Conservation (phyloP, 1,284 basidiomycete species). For the Macrocybe sp. region DNA sequence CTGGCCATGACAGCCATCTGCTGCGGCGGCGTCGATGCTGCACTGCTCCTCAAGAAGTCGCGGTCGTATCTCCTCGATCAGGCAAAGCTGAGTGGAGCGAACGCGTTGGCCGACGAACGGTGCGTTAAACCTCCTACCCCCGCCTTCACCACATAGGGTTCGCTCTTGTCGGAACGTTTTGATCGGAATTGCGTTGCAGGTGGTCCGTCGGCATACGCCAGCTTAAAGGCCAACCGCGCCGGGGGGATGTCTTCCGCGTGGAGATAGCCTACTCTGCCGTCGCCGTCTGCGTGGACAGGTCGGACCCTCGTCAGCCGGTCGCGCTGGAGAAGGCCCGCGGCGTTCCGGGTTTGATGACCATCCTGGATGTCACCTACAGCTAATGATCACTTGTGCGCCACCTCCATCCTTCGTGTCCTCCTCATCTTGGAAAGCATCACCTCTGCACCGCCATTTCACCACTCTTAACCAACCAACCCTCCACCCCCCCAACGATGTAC, state of each 20-base stretch:
- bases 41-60: slow-evolving; percentile 49
- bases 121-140: slow-evolving; percentile 29
- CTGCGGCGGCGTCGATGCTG: slow-evolving; percentile 56
- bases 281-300: slow-evolving; percentile 37
- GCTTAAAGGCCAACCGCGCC: too few species aligned
- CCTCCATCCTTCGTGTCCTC: not conserved
- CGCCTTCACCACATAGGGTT: too few species aligned
- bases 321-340: slow-evolving; percentile 44
- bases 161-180: too few species aligned
- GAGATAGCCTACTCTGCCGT: slow-evolving; percentile 59
- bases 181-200: too few species aligned
- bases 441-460: too few species aligned
- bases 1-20: slow-evolving; percentile 54
- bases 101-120: slow-evolving; percentile 65
- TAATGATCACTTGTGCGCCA: slow-evolving; percentile 5
- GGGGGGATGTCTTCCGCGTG: too few species aligned
- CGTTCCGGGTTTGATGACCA: slow-evolving; percentile 63
- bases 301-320: slow-evolving; percentile 49
- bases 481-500: too few species aligned
- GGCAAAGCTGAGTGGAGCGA: slow-evolving; percentile 40
- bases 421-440: not conserved
- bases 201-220: too few species aligned
- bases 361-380: slow-evolving; percentile 38
- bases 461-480: too few species aligned
- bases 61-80: slow-evolving; percentile 48